phyloP scores from a whole-genome alignment of 495 filamentous ascomycete genomes.

The Aspergillus coremiiformis region DNA sequence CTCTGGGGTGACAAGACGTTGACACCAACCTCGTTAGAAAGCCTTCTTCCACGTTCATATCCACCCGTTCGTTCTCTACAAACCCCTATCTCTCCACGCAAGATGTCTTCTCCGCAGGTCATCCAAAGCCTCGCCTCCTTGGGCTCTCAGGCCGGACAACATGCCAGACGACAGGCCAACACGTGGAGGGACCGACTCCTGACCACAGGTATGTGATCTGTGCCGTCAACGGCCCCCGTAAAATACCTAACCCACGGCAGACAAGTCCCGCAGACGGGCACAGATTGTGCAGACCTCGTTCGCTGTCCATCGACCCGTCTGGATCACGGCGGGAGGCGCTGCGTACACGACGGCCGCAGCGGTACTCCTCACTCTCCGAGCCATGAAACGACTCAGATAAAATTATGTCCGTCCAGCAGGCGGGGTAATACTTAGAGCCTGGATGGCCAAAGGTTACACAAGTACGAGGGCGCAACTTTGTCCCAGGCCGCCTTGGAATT shows the following conservation, averaged over 20 bases:
- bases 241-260: slow-evolving; percentile 4
- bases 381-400: slow-evolving; percentile 25
- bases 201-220: slow-evolving; percentile 14
- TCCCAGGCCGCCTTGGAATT: too few relatives aligned
- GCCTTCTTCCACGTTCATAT: background rate
- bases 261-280: slow-evolving; percentile 26
- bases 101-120: slow-evolving; percentile 21
- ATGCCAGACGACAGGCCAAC: slow-evolving; percentile 13
- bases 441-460: too few relatives aligned
- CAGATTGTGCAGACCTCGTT: slow-evolving; percentile 33
- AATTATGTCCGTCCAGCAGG: background rate
- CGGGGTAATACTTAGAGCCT: background rate
- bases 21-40: background rate
- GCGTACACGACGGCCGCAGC: slow-evolving; percentile 35
- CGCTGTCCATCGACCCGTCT: slow-evolving; percentile 35
- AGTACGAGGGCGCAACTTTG: too few relatives aligned
- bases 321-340: slow-evolving; percentile 32
- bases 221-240: background rate
- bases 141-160: slow-evolving; percentile 14
- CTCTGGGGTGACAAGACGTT: background rate
- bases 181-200: slow-evolving; percentile 17
- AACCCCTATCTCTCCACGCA: background rate
- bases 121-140: slow-evolving; percentile 16
- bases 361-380: slow-evolving; percentile 34
- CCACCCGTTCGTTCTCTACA: background rate